Evolutionary conservation across 192 early-diverging fungal species (phyloP), one percentile per base, ranked within the genome.

Genomic region (Umbelopsis sp.): DNA sequence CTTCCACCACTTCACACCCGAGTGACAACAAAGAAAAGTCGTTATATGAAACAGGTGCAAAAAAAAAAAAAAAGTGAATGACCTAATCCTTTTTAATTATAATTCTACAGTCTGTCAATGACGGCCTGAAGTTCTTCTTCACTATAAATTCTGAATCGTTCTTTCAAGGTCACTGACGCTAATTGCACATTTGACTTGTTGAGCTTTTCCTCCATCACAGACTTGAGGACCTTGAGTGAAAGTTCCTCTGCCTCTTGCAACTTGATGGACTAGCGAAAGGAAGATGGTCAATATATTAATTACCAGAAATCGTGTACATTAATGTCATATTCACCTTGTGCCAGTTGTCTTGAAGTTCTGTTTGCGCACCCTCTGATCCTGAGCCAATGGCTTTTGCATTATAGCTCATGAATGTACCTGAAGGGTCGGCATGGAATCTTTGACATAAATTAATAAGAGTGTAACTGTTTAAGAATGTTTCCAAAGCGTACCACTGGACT

Each of bases 121-220:
- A 93, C 89, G 34, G 75, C 65, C 80, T 93, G 90, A 68, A 98
- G 84, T 77, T 97, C 93, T 6, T 89, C 88, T 74, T 93, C 89
- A 16, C 83, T 74, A 81, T 94, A 90, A 68, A 97, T 91, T 52
- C 82, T 86, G 84, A 92, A 99, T 25, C 94, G 92, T 0, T 81
- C 73, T 51, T 91, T 82, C 34, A 85, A 74, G 32, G 96, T 97
- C 9, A 98, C 93, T 44, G 93, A 88, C 3, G 96, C 95, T 32
- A 99, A 77, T 84, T 99, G 92, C 11, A 99, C 96, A 80, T 99
- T 99, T 12, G 90, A 90, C 69, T 91, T 90, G 80, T 89, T 97
- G 43, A 99, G 87, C 83, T 99, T 99, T 84, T 99, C 98, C 80
- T 99, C 98, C 97, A 99, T 99, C 22, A 99, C 98, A 76, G 95